Percentiles rank a stretch among this genome's conserved stretches.
Evolutionary conservation across 2,329 filamentous ascomycete genomes (phyloP).

Genomic region (Leptographium galeiforme): DNA sequence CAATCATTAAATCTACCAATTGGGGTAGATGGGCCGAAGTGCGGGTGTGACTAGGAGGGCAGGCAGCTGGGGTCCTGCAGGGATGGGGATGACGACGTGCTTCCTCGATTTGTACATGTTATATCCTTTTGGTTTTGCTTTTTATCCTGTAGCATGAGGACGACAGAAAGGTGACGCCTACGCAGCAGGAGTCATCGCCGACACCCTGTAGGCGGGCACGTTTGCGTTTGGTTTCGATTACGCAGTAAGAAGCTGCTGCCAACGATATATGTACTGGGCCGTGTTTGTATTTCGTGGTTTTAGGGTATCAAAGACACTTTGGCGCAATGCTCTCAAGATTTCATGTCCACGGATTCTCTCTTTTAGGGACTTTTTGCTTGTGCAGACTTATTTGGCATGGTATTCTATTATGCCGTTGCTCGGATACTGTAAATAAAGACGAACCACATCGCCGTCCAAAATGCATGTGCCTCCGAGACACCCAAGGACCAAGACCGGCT

Average conservation of each 20-base stretch:
- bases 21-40: background rate
- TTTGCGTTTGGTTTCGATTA: background rate
- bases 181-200: background rate
- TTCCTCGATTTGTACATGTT: background rate
- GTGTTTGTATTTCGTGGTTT: background rate
- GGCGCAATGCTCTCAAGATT: background rate
- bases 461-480: background rate
- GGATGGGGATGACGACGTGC: background rate
- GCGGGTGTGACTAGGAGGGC: background rate
- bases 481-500: background rate
- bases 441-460: background rate
- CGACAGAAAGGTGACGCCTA: background rate
- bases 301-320: background rate
- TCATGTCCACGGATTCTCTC: background rate
- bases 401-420: too few relatives aligned
- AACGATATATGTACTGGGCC: background rate
- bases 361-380: too few relatives aligned
- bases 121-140: slow-evolving; percentile 1
- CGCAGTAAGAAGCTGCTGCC: background rate
- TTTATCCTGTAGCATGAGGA: background rate
- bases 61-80: background rate
- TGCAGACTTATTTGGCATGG: too few relatives aligned
- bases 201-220: background rate
- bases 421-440: too few relatives aligned
- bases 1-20: too few relatives aligned